These are phyloP conservation scores for Erysiphe pisi DNA, from an alignment of 2,329 filamentous ascomycete genomes.

Conservation along the genomic window DNA sequence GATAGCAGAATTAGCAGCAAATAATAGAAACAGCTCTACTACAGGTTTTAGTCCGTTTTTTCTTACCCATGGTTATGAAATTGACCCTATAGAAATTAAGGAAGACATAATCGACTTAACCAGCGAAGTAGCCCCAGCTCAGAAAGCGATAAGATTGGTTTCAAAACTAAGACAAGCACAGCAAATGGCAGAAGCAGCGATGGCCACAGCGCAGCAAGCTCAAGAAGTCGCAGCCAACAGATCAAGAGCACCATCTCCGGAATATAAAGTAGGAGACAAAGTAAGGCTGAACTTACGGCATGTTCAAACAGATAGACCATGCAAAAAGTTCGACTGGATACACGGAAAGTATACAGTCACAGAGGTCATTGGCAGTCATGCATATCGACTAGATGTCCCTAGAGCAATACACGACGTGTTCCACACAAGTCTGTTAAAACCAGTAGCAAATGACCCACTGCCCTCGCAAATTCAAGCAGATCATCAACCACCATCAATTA, in stretches of 20 bases:
- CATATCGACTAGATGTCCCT: background rate
- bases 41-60: background rate
- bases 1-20: background rate
- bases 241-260: background rate
- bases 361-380: background rate
- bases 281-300: background rate
- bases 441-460: background rate
- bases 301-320: background rate
- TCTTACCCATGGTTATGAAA: background rate
- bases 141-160: background rate
- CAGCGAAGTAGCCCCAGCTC: background rate
- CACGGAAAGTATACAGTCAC: background rate
- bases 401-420: background rate
- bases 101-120: background rate
- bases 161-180: background rate
- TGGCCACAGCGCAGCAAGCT: background rate
- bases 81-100: background rate
- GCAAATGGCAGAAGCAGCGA: background rate
- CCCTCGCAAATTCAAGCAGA: background rate
- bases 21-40: conserved; percentile 23
- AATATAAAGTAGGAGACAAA: background rate
- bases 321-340: background rate
- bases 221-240: background rate
- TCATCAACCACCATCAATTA: background rate
- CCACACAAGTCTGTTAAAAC: background rate